Conservation (phyloP, 192 early-diverging fungal genomes). For the Umbelopsis isabellina region DNA sequence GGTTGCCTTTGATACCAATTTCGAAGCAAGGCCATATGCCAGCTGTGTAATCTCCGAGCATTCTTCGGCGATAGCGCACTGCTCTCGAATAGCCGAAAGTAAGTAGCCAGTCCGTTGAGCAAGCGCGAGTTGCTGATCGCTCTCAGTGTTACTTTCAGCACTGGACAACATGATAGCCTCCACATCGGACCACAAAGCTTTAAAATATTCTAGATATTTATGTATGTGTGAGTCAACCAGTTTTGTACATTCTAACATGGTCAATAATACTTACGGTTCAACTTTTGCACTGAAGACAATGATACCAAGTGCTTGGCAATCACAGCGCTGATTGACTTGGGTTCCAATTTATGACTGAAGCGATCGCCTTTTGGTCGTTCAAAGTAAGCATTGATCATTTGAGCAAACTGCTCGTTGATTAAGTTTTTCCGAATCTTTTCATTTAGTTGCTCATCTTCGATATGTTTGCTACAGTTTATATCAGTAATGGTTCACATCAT, state of each 20-base stretch:
- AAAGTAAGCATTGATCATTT: constrained; percentile 53
- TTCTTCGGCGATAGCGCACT: background rate
- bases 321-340: background rate
- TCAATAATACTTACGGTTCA: background rate
- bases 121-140: background rate
- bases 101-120: background rate
- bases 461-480: background rate
- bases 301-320: constrained; percentile 2
- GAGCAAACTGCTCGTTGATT: constrained; percentile 39
- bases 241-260: background rate
- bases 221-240: background rate
- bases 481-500: background rate
- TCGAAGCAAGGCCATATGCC: background rate
- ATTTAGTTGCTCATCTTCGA: background rate
- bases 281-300: background rate
- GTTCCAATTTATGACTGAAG: constrained; percentile 23
- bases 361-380: background rate
- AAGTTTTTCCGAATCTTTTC: constrained; percentile 16
- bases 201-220: background rate
- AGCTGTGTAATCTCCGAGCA: background rate
- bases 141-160: background rate
- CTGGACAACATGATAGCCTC: background rate
- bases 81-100: background rate
- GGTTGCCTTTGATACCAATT: background rate
- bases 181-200: background rate